Evolutionary conservation across 768 basidiomycete genomes (phyloP).

Genomic region (Fomitopsis serialis): DNA sequence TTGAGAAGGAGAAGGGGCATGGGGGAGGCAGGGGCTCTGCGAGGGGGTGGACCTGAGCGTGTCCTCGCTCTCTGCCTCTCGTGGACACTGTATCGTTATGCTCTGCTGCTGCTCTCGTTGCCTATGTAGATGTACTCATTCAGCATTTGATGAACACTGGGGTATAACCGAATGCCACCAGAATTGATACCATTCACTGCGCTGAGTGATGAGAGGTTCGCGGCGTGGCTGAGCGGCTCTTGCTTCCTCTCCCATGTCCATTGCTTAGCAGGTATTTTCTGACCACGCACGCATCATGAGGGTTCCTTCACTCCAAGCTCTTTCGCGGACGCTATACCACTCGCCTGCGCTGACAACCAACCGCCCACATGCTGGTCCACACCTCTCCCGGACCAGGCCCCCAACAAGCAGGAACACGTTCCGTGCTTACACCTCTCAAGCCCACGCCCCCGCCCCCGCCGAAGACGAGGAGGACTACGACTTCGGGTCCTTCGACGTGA

Average conservation of each 20-base stretch:
- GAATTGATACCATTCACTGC: too few relatives aligned
- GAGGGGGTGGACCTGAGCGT: conserved; percentile 51
- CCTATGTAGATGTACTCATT: neutral
- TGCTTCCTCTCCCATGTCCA: too few relatives aligned
- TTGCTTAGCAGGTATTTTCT: too few relatives aligned
- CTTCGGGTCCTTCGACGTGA: conserved; percentile 29
- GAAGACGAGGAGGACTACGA: conserved; percentile 1
- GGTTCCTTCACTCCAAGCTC: neutral
- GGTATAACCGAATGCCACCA: too few relatives aligned
- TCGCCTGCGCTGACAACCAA: too few relatives aligned
- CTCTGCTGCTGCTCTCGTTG: neutral
- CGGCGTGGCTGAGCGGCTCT: too few relatives aligned
- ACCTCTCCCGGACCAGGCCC: too few relatives aligned
- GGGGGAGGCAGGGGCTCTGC: conserved; percentile 78
- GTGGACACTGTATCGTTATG: neutral
- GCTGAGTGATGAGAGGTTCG: too few relatives aligned
- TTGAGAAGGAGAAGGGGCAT: conserved; percentile 79
- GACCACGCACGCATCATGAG: neutral
- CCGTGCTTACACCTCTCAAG: neutral
- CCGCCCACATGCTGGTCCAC: too few relatives aligned
- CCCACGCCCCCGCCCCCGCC: neutral
- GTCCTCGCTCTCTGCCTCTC: neutral
- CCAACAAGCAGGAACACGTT: neutral
- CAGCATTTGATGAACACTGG: too few relatives aligned
- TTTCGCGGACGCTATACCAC: too few relatives aligned